Evolutionary conservation across 257 asterid species (phyloP).

Genomic region (Thymus mandschuricus): DNA sequence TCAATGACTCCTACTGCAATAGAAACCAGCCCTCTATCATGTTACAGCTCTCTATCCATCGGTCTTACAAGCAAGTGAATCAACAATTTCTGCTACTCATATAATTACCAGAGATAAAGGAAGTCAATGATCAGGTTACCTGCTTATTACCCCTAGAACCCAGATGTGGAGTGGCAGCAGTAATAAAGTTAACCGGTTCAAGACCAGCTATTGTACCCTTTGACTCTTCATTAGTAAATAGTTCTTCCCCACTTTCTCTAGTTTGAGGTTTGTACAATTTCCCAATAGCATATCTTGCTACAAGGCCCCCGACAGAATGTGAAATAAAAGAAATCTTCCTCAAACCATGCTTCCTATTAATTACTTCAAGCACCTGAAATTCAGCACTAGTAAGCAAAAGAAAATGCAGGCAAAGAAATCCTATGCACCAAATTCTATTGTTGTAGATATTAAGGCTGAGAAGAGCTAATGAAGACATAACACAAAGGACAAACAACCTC

Average conservation of each 20-base stretch:
- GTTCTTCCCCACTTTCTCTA: conserved; percentile 44
- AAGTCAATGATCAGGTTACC: conserved; percentile 47
- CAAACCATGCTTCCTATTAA: conserved; percentile 63
- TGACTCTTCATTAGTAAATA: conserved; percentile 50
- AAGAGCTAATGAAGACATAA: conserved; percentile 19
- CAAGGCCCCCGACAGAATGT: conserved; percentile 99
- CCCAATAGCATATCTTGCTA: conserved; percentile 95
- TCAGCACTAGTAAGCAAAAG: conserved; percentile 32
- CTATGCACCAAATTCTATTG: neutral
- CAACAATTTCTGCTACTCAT: conserved; percentile 14
- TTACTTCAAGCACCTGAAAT: conserved; percentile 77
- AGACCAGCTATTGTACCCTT: conserved; percentile 83
- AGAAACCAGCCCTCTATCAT: too few relatives aligned
- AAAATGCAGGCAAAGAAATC: conserved; percentile 20
- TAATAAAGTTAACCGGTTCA: conserved; percentile 80
- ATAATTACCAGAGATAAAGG: conserved; percentile 1
- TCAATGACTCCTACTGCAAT: too few relatives aligned
- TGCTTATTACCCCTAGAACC: conserved; percentile 98
- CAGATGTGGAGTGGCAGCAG: conserved; percentile 98
- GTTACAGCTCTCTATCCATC: neutral
- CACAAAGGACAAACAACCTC: conserved; percentile 62
- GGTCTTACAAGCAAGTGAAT: neutral
- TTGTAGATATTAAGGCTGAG: conserved; percentile 22
- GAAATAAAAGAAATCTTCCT: conserved; percentile 87
- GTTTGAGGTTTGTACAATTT: conserved; percentile 64